Conservation (phyloP, 2,329 filamentous ascomycete species). For the Neofusicoccum cordaticola region DNA sequence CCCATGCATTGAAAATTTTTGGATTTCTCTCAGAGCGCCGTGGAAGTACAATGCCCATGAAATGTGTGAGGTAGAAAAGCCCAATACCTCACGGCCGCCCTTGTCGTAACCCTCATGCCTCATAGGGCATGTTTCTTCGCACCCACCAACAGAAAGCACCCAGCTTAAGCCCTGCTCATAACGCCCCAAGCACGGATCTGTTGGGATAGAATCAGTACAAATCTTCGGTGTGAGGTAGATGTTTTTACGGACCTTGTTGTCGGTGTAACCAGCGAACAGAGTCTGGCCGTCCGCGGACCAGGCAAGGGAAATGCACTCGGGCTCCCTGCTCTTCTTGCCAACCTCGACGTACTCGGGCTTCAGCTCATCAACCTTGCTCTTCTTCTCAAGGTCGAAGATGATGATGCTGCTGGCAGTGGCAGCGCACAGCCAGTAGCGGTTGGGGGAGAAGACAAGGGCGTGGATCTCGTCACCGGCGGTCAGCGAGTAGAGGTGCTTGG, state of each 20-base stretch:
- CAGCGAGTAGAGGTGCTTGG: constrained; percentile 99
- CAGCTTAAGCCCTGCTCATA: constrained; percentile 40
- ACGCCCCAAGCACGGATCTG: constrained; percentile 42
- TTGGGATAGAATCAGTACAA: background rate
- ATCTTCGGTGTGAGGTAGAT: too few species aligned
- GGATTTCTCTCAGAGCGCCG: constrained; percentile 42
- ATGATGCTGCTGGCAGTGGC: constrained; percentile 97
- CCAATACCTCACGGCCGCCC: constrained; percentile 18
- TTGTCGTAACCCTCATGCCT: constrained; percentile 18
- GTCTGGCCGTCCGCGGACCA: constrained; percentile 99
- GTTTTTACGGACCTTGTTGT: constrained; percentile 66
- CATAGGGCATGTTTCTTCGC: constrained; percentile 13
- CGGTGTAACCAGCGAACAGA: constrained; percentile 98
- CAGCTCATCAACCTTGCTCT: constrained; percentile 99
- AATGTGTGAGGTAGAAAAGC: constrained; percentile 17
- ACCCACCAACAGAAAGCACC: constrained; percentile 22
- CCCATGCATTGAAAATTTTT: constrained; percentile 40
- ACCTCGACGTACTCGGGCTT: constrained; percentile 96
- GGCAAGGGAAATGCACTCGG: constrained; percentile 95
- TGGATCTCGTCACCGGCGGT: constrained; percentile 99
- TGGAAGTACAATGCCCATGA: constrained; percentile 32
- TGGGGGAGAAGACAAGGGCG: constrained; percentile 99
- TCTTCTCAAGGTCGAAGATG: constrained; percentile 99
- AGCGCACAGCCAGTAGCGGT: constrained; percentile 99
- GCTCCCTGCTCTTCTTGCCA: constrained; percentile 98